Evolutionary conservation across 805 yeast species (phyloP).

Genomic region (Yarrowia sp.): DNA sequence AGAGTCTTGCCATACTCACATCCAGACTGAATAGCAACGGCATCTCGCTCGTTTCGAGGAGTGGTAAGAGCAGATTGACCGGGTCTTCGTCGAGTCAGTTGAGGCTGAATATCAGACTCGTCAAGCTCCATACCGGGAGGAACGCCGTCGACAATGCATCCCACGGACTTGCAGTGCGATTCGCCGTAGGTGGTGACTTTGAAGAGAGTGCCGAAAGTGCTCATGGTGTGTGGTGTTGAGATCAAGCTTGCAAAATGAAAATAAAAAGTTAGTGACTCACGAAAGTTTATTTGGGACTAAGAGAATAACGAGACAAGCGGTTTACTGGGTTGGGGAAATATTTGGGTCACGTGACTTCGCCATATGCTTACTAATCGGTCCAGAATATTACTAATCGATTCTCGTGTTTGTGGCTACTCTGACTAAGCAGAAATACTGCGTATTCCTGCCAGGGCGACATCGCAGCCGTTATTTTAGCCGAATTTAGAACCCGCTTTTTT

Average conservation of each 20-base stretch:
- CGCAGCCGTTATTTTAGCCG: too few species aligned
- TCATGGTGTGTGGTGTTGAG: constrained; percentile 46
- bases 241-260: not conserved
- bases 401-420: too few species aligned
- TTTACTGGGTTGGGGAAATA: too few species aligned
- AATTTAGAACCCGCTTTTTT: too few species aligned
- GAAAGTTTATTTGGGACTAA: too few species aligned
- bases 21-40: constrained; percentile 90
- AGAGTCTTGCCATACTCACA: constrained; percentile 85
- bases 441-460: too few species aligned
- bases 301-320: too few species aligned
- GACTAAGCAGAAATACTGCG: too few species aligned
- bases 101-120: constrained; percentile 91
- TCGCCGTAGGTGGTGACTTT: constrained; percentile 96
- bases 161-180: constrained; percentile 95
- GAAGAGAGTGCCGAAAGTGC: constrained; percentile 65
- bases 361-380: too few species aligned
- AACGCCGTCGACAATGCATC: constrained; percentile 97
- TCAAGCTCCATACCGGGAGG: constrained; percentile 90
- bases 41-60: constrained; percentile 93
- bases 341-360: not conserved
- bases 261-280: not conserved
- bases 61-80: constrained; percentile 92
- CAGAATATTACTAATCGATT: too few species aligned
- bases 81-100: constrained; percentile 93